phyloP scores from a whole-genome alignment of 108 stramenopile species.

The Tribonema minus region DNA sequence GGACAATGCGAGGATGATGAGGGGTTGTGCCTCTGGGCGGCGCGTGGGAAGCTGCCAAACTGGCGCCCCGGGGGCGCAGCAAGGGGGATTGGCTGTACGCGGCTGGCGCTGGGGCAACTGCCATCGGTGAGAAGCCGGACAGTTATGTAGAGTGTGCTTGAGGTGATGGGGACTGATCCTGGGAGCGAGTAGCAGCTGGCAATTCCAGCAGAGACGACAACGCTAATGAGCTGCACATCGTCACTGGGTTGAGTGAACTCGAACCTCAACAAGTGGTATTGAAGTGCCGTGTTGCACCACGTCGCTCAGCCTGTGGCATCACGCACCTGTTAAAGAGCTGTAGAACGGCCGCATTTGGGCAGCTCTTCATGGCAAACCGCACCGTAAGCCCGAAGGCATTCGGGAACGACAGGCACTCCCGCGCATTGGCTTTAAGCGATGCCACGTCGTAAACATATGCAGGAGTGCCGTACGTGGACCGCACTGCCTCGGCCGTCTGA shows the following conservation, averaged over 20 bases:
- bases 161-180: no score
- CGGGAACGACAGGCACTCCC: slow-evolving; percentile 84
- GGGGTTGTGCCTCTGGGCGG: background rate
- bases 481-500: slow-evolving; percentile 24
- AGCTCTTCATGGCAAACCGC: slow-evolving; percentile 95
- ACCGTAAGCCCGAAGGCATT: slow-evolving; percentile 92
- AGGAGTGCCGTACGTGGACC: slow-evolving; percentile 68
- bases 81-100: background rate
- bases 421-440: slow-evolving; percentile 71
- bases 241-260: no score
- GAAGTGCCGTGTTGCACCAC: no score
- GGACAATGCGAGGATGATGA: background rate
- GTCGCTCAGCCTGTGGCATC: background rate
- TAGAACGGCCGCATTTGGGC: slow-evolving; percentile 83
- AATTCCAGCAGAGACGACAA: no score
- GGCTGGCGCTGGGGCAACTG: no score
- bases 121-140: no score
- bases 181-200: no score
- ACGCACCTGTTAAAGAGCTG: slow-evolving; percentile 67
- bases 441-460: slow-evolving; percentile 86
- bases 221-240: no score
- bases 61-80: background rate
- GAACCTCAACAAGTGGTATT: no score
- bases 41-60: no score
- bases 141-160: no score